phyloP scores from a whole-genome alignment of 345 rosid species.

The Salix exigua region DNA sequence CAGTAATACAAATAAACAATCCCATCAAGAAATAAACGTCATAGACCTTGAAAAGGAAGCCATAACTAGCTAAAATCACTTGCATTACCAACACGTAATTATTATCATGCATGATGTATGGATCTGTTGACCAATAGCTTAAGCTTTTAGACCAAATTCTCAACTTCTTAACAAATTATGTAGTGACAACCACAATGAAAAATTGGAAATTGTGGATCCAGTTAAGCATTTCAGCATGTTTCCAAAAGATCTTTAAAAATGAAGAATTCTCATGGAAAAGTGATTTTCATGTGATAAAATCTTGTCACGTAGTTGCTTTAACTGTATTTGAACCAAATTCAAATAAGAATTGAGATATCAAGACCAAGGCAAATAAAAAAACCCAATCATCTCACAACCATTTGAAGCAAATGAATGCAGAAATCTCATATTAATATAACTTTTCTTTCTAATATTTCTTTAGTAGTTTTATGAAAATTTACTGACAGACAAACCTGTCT shows the following conservation, averaged over 20 bases:
- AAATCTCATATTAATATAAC: not conserved
- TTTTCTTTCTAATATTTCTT: not conserved
- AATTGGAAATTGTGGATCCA: not conserved
- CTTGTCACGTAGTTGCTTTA: not conserved
- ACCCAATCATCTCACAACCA: not conserved
- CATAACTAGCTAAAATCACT: not conserved
- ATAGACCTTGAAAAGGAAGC: not conserved
- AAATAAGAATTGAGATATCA: not conserved
- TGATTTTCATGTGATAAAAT: not conserved
- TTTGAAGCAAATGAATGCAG: not conserved
- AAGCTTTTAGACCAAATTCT: not conserved
- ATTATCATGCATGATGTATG: not conserved
- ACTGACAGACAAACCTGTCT: slow-evolving; percentile 59
- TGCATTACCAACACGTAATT: not conserved
- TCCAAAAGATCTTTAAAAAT: not conserved
- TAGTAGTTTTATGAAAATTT: not conserved
- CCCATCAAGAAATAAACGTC: not conserved
- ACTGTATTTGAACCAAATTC: not conserved
- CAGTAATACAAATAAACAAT: not conserved
- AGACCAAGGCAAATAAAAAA: not conserved
- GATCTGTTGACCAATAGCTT: not conserved
- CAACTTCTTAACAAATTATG: not conserved
- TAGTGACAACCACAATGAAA: not conserved
- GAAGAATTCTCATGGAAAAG: not conserved
- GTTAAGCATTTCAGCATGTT: not conserved